Evolutionary conservation across 1,284 basidiomycete genomes (phyloP), one percentile per base, ranked within the genome.

Genomic region (Boletus albobrunnescens): DNA sequence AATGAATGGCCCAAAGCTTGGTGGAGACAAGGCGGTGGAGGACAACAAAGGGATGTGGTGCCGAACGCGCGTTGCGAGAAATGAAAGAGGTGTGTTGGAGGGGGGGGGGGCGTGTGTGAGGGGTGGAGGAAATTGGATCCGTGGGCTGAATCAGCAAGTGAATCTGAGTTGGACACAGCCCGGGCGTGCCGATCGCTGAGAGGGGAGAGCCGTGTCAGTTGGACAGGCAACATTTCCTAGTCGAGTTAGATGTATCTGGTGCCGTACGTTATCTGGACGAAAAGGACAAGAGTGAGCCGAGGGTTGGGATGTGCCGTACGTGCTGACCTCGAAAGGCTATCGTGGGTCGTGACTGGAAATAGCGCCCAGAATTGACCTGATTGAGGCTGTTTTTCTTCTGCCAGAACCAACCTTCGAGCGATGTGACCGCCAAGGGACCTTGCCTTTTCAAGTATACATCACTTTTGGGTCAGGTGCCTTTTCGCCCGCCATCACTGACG

Each of bases 401-500:
- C 20, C 37, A 48, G 47, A 44, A n/a, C n/a, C 48, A 38, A 53
- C 27, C 64, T 65, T 63, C 61, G 63, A 67, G 63, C 57, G 61
- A 60, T 63, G 60, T 64, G 58, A 60, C 61, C 49, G 60, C 61
- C 57, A 59, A 60, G 58, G 56, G 56, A 14, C 14, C 49, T 47
- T 67, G 28, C 59, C 60, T 48, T 46, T 51, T 66, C n/a, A 6
- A 33, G 57, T 7, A 27, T 41, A 11, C 38, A 59, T 58, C 61
- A 49, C 27, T 43, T 55, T 56, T 57, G 47, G 56, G 56, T 63
- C 56, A 64, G 56, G 52, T 60, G 59, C 56, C 57, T 63, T 49
- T 63, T 61, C 51, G 44, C 60, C 64, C 59, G 60, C 63, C 65
- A 63, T 67, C 61, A 67, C 46, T 65, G 60, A 56, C 61, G 61